These are phyloP conservation scores for Cavenderia fasciculata DNA, from an alignment of 78 protist species.

Conservation along the genomic window DNA sequence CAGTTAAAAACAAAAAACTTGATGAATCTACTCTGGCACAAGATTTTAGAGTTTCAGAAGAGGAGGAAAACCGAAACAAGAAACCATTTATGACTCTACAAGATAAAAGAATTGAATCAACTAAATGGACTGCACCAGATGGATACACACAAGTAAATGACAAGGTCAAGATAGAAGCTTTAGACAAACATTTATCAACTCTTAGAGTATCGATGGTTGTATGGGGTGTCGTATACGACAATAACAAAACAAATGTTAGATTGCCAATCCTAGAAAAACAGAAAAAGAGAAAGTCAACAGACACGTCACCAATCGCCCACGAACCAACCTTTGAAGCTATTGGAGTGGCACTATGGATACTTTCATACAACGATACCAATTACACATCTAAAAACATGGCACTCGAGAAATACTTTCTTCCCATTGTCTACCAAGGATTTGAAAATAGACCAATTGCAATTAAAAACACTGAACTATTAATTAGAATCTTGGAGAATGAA, in stretches of 20 bases:
- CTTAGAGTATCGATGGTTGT: neutral
- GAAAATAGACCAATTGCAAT: neutral
- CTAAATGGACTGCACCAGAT: neutral
- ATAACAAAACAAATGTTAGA: slow-evolving; percentile 39
- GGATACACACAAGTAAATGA: neutral
- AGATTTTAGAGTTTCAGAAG: neutral
- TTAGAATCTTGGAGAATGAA: neutral
- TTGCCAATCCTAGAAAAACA: neutral
- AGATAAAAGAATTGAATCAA: neutral
- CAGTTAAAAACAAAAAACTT: neutral
- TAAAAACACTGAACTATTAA: slow-evolving; percentile 1
- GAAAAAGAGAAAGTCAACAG: neutral
- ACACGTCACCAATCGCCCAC: neutral
- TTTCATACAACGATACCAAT: neutral
- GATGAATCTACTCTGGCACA: neutral
- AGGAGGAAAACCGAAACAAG: neutral
- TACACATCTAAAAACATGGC: neutral
- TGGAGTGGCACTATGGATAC: slow-evolving; percentile 9
- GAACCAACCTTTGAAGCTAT: slow-evolving; percentile 15
- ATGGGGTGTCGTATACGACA: slow-evolving; percentile 21
- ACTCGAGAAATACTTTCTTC: neutral
- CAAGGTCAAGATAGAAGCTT: neutral
- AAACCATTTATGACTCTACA: neutral
- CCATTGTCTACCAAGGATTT: neutral
- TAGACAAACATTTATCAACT: neutral